Conservation (phyloP, 768 basidiomycete genomes). For the Mycena epipterygia region DNA sequence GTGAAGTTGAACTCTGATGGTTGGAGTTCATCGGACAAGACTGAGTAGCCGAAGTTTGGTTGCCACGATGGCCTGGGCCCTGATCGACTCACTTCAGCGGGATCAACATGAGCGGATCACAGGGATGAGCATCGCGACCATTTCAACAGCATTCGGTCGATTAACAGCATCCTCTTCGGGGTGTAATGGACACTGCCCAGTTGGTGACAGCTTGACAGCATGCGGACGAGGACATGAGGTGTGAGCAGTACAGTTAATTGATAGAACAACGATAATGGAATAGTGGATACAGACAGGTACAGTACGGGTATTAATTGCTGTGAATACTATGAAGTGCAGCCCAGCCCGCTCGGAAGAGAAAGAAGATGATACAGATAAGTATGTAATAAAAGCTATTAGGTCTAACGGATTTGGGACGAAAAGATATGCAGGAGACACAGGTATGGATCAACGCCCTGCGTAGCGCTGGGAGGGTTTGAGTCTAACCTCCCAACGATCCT, state of each 20-base stretch:
- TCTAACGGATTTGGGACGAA: background rate
- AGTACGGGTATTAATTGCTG: no score
- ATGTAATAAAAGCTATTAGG: background rate
- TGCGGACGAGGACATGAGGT: background rate
- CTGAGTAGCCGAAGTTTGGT: no score
- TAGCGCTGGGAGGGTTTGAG: slow-evolving; percentile 1
- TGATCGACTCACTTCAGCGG: no score
- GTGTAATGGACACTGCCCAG: background rate
- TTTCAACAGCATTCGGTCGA: background rate
- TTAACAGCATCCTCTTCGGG: no score
- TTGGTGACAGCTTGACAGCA: background rate
- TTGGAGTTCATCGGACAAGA: no score
- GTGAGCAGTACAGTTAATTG: background rate
- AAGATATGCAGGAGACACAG: background rate
- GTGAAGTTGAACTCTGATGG: no score
- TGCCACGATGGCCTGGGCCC: no score
- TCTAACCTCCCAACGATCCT: background rate
- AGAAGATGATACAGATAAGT: background rate
- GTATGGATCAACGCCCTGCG: background rate
- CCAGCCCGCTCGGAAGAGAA: no score
- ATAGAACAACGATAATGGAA: background rate
- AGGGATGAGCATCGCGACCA: no score
- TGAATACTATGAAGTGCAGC: no score
- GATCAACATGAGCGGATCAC: no score
- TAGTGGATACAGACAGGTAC: background rate